Percentiles rank a stretch among this genome's conserved stretches.
Evolutionary conservation across 2,329 filamentous ascomycete species (phyloP).

Genomic region (Diaporthe citriasiana): DNA sequence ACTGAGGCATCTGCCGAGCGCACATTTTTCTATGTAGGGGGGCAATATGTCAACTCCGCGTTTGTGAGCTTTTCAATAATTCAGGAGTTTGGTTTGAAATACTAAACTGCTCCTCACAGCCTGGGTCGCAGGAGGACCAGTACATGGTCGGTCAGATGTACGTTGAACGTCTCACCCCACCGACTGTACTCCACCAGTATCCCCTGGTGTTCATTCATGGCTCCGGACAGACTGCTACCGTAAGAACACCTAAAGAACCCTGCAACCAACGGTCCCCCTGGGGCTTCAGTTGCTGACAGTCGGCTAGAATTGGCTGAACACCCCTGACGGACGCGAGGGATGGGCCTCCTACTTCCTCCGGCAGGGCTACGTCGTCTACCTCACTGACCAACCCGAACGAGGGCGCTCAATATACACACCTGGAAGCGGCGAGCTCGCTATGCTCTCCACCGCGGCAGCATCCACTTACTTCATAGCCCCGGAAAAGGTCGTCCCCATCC

Average conservation of each 20-base stretch:
- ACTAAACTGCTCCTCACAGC: not conserved
- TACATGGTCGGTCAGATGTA: constrained; percentile 39
- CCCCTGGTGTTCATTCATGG: constrained; percentile 37
- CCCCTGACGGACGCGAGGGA: constrained; percentile 60
- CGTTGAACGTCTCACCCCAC: constrained; percentile 35
- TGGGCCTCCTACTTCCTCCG: constrained; percentile 62
- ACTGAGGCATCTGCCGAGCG: not conserved
- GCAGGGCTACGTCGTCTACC: constrained; percentile 58
- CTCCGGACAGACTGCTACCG: constrained; percentile 27
- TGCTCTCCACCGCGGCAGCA: not conserved
- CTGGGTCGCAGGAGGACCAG: not conserved
- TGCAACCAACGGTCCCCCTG: too few relatives aligned
- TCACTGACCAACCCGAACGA: constrained; percentile 58
- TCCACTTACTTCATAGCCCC: constrained; percentile 50
- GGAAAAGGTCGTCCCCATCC: constrained; percentile 31
- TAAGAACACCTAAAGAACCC: not conserved
- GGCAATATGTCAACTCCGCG: constrained; percentile 19
- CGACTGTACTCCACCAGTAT: not conserved
- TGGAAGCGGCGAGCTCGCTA: not conserved
- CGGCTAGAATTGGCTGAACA: constrained; percentile 58
- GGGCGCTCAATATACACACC: constrained; percentile 51
- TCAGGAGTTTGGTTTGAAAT: too few relatives aligned
- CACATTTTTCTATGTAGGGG: constrained; percentile 17
- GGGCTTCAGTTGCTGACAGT: not conserved
- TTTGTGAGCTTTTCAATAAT: not conserved